Evolutionary conservation across 208 protist genomes (phyloP), one percentile per base, ranked within the genome.

Genomic region (Tritrichomonas foetus): DNA sequence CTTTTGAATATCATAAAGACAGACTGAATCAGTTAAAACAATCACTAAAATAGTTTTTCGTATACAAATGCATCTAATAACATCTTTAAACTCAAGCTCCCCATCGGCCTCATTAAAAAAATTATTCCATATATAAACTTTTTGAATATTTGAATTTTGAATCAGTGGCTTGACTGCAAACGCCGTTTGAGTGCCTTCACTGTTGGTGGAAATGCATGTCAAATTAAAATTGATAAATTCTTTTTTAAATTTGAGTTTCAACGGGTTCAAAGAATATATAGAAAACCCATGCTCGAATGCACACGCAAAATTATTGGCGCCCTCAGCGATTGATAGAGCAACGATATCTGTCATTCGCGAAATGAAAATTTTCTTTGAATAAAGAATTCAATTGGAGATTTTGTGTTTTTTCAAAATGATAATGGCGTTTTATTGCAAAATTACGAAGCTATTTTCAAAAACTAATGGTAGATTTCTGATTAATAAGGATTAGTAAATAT

Each of bases 181-280:
- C 16, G 47, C 78, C 39, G 47, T 39, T 55, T 44, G 44, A 50
- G 33, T 89, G 53, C 78, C 78, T 39, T 89, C 78, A 30, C 27
- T 27, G 33, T 16, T 53, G 5, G 47, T 89, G 0, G 78, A 53
- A 16, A 89, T 89, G 57, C 47, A 49, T 61, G 16, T 47, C 11
- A 89, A 44, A 53, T 53, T 89, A 61, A 89, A 57, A 61, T 89
- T 89, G 33, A 89, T 53, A 89, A 89, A 89, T 20, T 89, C 78
- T 89, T 89, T 89, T 39, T 89, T 89, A n/a, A 57, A 89, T 55
- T 44, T 89, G 53, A 20, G 33, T n/a, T 89, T 8, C 16, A 89
- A 30, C 33, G 78, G 78, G 11, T 53, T 47, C 0, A 89, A 14
- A 16, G 47, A 57, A 27, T 89, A 89, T 57, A 89, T 57, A 0